Evolutionary conservation across 768 basidiomycete genomes (phyloP).

Genomic region (Boletales sp.): DNA sequence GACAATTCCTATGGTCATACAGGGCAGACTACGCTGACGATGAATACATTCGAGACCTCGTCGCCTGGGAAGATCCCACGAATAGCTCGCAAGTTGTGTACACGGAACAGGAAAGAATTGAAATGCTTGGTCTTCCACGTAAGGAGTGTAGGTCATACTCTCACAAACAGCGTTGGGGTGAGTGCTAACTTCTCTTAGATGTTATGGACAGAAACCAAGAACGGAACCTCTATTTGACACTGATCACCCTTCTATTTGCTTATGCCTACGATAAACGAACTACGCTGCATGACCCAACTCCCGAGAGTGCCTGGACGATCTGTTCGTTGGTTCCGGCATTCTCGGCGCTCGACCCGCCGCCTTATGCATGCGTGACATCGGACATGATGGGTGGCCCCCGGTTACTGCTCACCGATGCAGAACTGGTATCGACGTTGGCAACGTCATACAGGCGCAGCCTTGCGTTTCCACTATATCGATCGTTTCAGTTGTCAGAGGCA

Average conservation of each 20-base stretch:
- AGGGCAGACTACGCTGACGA: slow-evolving; percentile 84
- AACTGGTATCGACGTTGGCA: slow-evolving; percentile 49
- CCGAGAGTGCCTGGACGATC: slow-evolving; percentile 89
- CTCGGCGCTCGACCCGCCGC: slow-evolving; percentile 75
- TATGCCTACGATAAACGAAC: slow-evolving; percentile 79
- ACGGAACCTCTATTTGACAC: slow-evolving; percentile 61
- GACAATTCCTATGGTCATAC: slow-evolving; percentile 4
- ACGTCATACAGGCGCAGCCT: slow-evolving; percentile 73
- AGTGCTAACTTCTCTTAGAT: slow-evolving; percentile 41
- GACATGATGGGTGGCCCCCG: slow-evolving; percentile 4
- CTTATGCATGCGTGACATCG: slow-evolving; percentile 33
- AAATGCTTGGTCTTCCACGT: slow-evolving; percentile 54
- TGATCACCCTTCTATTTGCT: slow-evolving; percentile 72
- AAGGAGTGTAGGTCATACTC: slow-evolving; percentile 45
- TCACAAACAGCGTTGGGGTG: not conserved
- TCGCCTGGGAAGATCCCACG: slow-evolving; percentile 63
- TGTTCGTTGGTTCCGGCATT: slow-evolving; percentile 69
- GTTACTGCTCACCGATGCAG: slow-evolving; percentile 36
- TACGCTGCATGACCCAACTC: slow-evolving; percentile 73
- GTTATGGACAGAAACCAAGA: slow-evolving; percentile 54
- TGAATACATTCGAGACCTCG: slow-evolving; percentile 67
- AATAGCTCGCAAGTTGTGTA: slow-evolving; percentile 43
- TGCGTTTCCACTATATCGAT: slow-evolving; percentile 76
- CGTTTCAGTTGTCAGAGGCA: slow-evolving; percentile 66
- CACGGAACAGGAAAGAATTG: slow-evolving; percentile 67